phyloP scores from a whole-genome alignment of 2,329 filamentous ascomycete species.

The Hymenoscyphus occultus region DNA sequence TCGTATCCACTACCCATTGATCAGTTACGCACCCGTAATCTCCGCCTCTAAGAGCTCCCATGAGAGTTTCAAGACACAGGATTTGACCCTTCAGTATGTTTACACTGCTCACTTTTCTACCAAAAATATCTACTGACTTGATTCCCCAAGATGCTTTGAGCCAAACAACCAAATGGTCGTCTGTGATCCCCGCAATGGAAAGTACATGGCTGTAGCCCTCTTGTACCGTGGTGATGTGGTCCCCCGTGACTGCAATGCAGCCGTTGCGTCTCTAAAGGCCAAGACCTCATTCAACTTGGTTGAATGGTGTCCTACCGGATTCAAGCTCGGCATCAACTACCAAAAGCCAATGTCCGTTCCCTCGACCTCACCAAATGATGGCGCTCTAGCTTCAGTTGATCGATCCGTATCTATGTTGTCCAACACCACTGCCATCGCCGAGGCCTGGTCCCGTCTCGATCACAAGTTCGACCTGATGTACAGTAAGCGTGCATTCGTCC shows the following conservation, averaged over 20 bases:
- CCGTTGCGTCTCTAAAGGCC: slow-evolving; percentile 60
- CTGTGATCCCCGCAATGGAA: slow-evolving; percentile 63
- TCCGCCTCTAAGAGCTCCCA: slow-evolving; percentile 59
- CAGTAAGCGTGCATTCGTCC: slow-evolving; percentile 66
- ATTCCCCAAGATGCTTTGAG: slow-evolving; percentile 51
- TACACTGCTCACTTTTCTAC: neutral
- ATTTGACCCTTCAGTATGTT: slow-evolving; percentile 60
- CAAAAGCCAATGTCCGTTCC: slow-evolving; percentile 54
- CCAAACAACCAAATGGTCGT: slow-evolving; percentile 69
- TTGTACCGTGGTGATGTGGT: slow-evolving; percentile 66
- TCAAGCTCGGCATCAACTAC: slow-evolving; percentile 68
- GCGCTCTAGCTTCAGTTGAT: slow-evolving; percentile 52
- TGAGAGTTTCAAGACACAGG: slow-evolving; percentile 64
- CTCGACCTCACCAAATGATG: slow-evolving; percentile 37
- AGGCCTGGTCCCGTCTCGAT: slow-evolving; percentile 62
- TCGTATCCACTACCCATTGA: slow-evolving; percentile 64
- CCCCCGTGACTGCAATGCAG: slow-evolving; percentile 57
- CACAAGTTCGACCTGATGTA: slow-evolving; percentile 72
- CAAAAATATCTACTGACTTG: slow-evolving; percentile 10
- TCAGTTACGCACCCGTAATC: slow-evolving; percentile 63
- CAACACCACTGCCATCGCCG: slow-evolving; percentile 65
- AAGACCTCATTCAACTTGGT: slow-evolving; percentile 64
- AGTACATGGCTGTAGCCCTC: slow-evolving; percentile 67
- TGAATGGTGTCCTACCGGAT: slow-evolving; percentile 67
- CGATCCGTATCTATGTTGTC: slow-evolving; percentile 60